Conservation (phyloP, 2,329 filamentous ascomycete genomes). For the Furcasterigmium sp. region DNA sequence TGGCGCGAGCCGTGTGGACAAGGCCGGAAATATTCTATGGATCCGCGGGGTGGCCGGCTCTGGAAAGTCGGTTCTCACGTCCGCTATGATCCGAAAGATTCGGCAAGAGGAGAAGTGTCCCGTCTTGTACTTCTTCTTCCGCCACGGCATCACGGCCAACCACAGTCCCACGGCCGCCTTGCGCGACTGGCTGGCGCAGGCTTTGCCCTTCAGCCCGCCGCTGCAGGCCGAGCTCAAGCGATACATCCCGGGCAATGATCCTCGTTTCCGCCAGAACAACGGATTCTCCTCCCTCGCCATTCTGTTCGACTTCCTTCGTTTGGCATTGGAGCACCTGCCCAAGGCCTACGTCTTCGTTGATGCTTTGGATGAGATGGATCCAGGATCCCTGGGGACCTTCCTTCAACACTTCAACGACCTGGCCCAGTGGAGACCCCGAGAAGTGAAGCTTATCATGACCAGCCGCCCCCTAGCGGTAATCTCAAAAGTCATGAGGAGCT, state of each 20-base stretch:
- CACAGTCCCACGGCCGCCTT: slow-evolving; percentile 20
- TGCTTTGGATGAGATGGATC: slow-evolving; percentile 41
- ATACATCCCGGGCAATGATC: slow-evolving; percentile 3
- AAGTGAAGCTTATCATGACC: slow-evolving; percentile 35
- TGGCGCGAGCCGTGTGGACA: too few species aligned
- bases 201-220: slow-evolving; percentile 20
- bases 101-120: slow-evolving; percentile 10
- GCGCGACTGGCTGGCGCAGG: slow-evolving; percentile 27
- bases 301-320: slow-evolving; percentile 22
- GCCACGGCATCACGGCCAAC: slow-evolving; percentile 29
- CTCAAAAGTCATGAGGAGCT: slow-evolving; percentile 21
- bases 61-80: slow-evolving; percentile 9
- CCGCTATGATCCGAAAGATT: neutral
- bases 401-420: slow-evolving; percentile 24
- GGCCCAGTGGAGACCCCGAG: slow-evolving; percentile 20
- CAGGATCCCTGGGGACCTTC: slow-evolving; percentile 24
- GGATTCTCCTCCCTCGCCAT: slow-evolving; percentile 12
- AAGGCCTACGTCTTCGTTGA: slow-evolving; percentile 32
- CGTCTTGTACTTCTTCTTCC: slow-evolving; percentile 31
- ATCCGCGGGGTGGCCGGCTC: slow-evolving; percentile 25
- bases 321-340: slow-evolving; percentile 13
- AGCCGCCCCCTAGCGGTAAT: slow-evolving; percentile 28
- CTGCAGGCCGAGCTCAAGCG: slow-evolving; percentile 18
- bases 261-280: slow-evolving; percentile 1
- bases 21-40: slow-evolving; percentile 19